Evolutionary conservation across 805 yeast genomes (phyloP).

Genomic region (Metschnikowia corniflorae): DNA sequence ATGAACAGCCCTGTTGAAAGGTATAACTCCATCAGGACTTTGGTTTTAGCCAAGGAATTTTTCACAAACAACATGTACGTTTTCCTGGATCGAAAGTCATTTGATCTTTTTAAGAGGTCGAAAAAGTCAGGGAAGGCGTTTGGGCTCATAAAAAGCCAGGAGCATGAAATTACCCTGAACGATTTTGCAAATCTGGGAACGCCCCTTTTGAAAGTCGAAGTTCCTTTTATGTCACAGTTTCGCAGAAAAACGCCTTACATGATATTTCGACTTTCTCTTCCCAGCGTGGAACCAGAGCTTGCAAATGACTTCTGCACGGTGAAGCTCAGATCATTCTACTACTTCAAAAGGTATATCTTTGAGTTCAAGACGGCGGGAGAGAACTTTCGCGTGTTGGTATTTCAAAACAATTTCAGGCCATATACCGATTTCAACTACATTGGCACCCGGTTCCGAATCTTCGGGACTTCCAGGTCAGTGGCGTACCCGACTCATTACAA

Average conservation of each 20-base stretch:
- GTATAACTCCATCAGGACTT: conserved; percentile 26
- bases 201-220: conserved; percentile 34
- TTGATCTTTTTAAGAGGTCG: conserved; percentile 24
- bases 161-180: neutral
- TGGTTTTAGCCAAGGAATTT: conserved; percentile 29
- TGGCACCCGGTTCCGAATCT: conserved; percentile 34
- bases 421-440: conserved; percentile 38
- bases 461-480: conserved; percentile 32
- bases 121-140: conserved; percentile 18
- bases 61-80: conserved; percentile 26
- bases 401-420: conserved; percentile 34
- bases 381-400: conserved; percentile 26
- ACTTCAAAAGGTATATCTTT: conserved; percentile 26
- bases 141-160: neutral
- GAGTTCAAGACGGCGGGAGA: conserved; percentile 18
- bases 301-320: conserved; percentile 29
- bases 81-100: conserved; percentile 29
- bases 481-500: conserved; percentile 27
- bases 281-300: conserved; percentile 19
- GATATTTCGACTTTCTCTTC: conserved; percentile 28
- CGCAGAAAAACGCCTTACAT: conserved; percentile 34
- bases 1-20: conserved; percentile 19
- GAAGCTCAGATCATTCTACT: conserved; percentile 24
- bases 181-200: too few species aligned
- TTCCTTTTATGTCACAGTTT: conserved; percentile 35